Conservation (phyloP, 148 eudicot species). For the Pharnaceum exiguum region DNA sequence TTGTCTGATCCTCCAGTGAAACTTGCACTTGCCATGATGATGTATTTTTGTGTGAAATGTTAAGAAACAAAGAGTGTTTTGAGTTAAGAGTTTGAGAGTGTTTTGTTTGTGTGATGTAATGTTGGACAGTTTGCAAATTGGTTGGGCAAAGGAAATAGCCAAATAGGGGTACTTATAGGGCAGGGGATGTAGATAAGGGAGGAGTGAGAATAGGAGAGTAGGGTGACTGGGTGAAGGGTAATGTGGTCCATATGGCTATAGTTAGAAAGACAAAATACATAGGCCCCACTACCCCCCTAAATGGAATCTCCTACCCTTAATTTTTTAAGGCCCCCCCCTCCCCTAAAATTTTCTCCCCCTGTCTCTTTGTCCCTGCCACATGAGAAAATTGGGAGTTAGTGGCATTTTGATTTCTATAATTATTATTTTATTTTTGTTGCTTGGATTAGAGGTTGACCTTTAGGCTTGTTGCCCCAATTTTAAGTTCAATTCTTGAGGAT, state of each 20-base stretch:
- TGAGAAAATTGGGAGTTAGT: conserved; percentile 9
- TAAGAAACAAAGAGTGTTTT: neutral
- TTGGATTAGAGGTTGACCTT: too few species aligned
- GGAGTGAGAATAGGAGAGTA: conserved; percentile 3
- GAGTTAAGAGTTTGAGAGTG: neutral
- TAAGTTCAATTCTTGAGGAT: too few species aligned
- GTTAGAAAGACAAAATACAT: conserved; percentile 21
- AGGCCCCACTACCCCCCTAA: conserved; percentile 22
- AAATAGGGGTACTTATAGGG: conserved; percentile 19
- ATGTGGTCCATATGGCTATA: conserved; percentile 16
- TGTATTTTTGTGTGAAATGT: neutral
- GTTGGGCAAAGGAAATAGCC: neutral
- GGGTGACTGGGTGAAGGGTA: too few species aligned
- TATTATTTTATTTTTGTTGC: too few species aligned
- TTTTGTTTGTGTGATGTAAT: neutral
- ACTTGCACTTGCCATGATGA: conserved; percentile 8
- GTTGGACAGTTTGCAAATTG: neutral
- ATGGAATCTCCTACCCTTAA: conserved; percentile 25
- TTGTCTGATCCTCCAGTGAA: conserved; percentile 29
- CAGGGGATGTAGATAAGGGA: neutral
- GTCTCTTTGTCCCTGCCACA: conserved; percentile 28
- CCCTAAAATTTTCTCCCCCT: conserved; percentile 15
- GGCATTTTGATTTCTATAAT: conserved; percentile 20
- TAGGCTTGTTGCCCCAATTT: too few species aligned
- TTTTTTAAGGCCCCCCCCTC: neutral